Evolutionary conservation across 2,329 filamentous ascomycete genomes (phyloP), one percentile per base, ranked within the genome.

Genomic region (Clarireedia hainanense): DNA sequence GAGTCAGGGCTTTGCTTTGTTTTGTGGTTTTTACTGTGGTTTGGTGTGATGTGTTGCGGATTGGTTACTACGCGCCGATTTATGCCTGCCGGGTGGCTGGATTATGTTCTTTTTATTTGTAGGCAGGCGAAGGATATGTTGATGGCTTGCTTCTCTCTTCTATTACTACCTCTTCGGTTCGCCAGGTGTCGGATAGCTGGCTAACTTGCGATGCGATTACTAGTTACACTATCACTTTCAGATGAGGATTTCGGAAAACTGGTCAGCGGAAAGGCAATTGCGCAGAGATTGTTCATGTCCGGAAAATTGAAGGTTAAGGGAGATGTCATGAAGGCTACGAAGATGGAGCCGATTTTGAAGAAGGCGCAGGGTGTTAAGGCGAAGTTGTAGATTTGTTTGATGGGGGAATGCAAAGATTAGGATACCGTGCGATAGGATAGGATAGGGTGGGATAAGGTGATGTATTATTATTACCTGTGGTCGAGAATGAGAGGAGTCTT

Each of bases 281-380:
- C 94, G 56, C 94, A 99, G 80, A 85, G 86, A 65, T 77, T 99
- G 39, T 69, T 97, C 76, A 97, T 99, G 92, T 83, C 83, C n/a
- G 94, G 94, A 67, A 96, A 96, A 80, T 80, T 99, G 70, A 99
- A 97, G 88, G 83, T 97, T 71, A 95, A 91, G 83, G 94, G 94
- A 61, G 91, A 97, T 72, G 84, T 97, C 59, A 97, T 97, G 92
- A 96, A 96, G 83, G 88, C 94, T 39, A 96, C 91, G 58, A 96
- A 95, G 84, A 83, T 96, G 74, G 91, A 96, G 26, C 49, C 54
- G 15, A 56, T 56, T 20, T 37, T 56, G 40, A 52, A 56, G 42
- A 52, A 47, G 23, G 54, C 54, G 10, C 49, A 47, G 15, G 39
- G 14, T 5, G 52, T 52, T 0, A 56, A 52, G 40, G 54, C 54